Evolutionary conservation across 225 moss, liverwort and hornwort genomes (phyloP).

Genomic region (Marchantia paleacea): DNA sequence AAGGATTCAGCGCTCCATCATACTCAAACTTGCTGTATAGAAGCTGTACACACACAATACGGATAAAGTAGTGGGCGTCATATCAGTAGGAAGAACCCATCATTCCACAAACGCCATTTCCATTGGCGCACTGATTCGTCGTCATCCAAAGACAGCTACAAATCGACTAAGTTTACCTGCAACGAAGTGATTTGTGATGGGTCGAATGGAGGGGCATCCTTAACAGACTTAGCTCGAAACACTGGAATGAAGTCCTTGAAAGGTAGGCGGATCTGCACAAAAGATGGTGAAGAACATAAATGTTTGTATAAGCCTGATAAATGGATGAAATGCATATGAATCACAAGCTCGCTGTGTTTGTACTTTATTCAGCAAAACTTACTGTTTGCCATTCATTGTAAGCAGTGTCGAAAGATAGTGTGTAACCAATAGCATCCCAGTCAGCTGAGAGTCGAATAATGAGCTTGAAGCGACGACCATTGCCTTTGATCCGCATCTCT

Average conservation of each 20-base stretch:
- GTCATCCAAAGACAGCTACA: not conserved
- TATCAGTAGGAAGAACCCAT: not conserved
- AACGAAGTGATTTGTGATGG: constrained; percentile 58
- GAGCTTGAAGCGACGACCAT: constrained; percentile 81
- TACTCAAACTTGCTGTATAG: constrained; percentile 90
- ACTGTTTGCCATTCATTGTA: constrained; percentile 75
- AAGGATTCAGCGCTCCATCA: constrained; percentile 69
- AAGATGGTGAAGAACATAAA: not conserved
- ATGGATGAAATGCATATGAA: not conserved
- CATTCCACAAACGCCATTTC: not conserved
- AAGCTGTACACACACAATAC: constrained; percentile 36
- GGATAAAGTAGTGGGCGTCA: not conserved
- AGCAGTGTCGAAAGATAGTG: constrained; percentile 64
- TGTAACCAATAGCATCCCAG: constrained; percentile 88
- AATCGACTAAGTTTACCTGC: constrained; percentile 35
- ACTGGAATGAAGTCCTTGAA: constrained; percentile 68
- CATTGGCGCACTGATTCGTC: not conserved
- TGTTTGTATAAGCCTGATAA: not conserved
- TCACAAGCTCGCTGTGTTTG: not conserved
- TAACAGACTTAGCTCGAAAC: constrained; percentile 63
- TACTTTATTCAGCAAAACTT: constrained; percentile 8
- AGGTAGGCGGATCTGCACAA: constrained; percentile 56
- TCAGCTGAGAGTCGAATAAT: constrained; percentile 73
- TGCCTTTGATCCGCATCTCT: constrained; percentile 75
- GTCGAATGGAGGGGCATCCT: constrained; percentile 61